Percentiles rank a stretch among this genome's conserved stretches.
Evolutionary conservation across 305 asterid genomes (phyloP).

Genomic region (Solanum hybrid): DNA sequence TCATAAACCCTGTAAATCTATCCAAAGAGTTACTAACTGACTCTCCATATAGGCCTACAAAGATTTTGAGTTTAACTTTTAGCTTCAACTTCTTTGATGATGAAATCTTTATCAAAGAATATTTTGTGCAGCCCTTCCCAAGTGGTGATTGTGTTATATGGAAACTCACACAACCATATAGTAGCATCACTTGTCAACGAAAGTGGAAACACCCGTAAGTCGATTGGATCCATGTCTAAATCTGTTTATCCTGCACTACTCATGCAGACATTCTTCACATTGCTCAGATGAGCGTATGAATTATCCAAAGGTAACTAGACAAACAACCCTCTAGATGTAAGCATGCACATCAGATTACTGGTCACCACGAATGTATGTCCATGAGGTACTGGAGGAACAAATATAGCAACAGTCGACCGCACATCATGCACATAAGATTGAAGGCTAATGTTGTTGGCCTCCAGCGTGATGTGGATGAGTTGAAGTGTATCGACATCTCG

Average conservation of each 20-base stretch:
- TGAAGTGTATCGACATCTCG: neutral
- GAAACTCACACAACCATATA: neutral
- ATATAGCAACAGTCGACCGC: neutral
- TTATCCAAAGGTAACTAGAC: neutral
- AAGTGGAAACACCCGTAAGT: neutral
- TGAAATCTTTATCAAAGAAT: neutral
- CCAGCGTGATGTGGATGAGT: neutral
- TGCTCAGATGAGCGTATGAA: neutral
- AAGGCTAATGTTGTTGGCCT: neutral
- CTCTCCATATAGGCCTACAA: neutral
- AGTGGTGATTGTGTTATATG: neutral
- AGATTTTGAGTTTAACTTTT: neutral
- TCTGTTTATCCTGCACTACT: neutral
- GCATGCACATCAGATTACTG: neutral
- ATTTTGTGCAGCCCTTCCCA: neutral
- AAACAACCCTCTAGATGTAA: neutral
- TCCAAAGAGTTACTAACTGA: neutral
- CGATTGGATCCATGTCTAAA: neutral
- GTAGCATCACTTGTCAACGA: neutral
- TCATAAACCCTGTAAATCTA: neutral
- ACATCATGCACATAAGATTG: too few species aligned
- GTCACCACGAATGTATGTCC: neutral
- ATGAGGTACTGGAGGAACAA: neutral
- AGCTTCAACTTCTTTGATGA: neutral
- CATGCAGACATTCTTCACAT: neutral